phyloP scores from a whole-genome alignment of 805 yeast genomes.

The Kodamaea laetipori region DNA sequence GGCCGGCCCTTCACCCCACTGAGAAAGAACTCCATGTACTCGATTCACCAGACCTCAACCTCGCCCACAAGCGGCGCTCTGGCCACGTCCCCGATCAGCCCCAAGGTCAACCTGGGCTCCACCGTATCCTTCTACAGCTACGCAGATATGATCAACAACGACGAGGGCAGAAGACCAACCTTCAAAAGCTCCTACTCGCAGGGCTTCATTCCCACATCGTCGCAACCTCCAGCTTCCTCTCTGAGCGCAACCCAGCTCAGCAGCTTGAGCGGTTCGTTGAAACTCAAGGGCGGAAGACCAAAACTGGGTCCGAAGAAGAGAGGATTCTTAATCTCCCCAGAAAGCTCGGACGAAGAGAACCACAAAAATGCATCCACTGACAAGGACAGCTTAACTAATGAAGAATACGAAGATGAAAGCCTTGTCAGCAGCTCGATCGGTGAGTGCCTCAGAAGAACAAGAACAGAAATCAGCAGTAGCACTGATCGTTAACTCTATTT shows the following conservation, averaged over 20 bases:
- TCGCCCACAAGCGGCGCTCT: slow-evolving; percentile 17
- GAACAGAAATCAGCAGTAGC: slow-evolving; percentile 40
- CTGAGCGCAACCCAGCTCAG: slow-evolving; percentile 6
- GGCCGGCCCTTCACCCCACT: slow-evolving; percentile 44
- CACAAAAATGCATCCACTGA: neutral
- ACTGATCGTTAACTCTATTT: slow-evolving; percentile 4
- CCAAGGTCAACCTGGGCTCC: slow-evolving; percentile 38
- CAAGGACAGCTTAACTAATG: slow-evolving; percentile 1
- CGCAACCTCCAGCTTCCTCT: slow-evolving; percentile 13
- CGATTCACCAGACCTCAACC: slow-evolving; percentile 19
- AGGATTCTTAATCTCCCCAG: slow-evolving; percentile 29
- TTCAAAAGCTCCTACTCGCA: slow-evolving; percentile 42
- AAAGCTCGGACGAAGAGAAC: slow-evolving; percentile 23
- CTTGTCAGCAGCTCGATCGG: slow-evolving; percentile 41
- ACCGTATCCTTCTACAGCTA: slow-evolving; percentile 65
- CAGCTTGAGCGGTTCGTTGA: slow-evolving; percentile 8
- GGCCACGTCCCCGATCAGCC: slow-evolving; percentile 36
- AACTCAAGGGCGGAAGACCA: slow-evolving; percentile 4
- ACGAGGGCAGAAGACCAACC: slow-evolving; percentile 68
- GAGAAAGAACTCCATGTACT: slow-evolving; percentile 38
- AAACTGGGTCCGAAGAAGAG: slow-evolving; percentile 8
- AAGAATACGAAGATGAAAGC: slow-evolving; percentile 27
- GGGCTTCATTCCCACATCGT: slow-evolving; percentile 34
- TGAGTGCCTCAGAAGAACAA: slow-evolving; percentile 42
- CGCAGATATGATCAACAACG: slow-evolving; percentile 76